These are phyloP conservation scores for Arthrobotrys conoides DNA, from an alignment of 2,329 filamentous ascomycete species.

Conservation along the genomic window DNA sequence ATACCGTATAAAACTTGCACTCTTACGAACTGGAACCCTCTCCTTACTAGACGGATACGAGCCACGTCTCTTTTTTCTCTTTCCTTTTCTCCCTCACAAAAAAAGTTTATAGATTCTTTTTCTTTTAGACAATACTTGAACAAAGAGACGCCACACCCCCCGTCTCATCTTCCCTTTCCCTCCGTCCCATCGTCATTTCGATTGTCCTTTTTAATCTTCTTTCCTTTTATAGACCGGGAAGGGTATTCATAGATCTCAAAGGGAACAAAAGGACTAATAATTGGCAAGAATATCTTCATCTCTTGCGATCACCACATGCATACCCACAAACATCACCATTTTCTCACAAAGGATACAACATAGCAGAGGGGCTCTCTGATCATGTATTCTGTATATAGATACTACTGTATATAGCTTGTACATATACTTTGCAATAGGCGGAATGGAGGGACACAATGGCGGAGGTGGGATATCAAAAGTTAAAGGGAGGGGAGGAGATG, in stretches of 20 bases:
- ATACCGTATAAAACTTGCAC: neutral
- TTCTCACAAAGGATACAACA: neutral
- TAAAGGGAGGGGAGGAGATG: too few relatives aligned
- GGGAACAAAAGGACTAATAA: neutral
- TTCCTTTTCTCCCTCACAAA: neutral
- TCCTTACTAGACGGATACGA: constrained; percentile 27
- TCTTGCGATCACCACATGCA: neutral
- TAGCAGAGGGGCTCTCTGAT: neutral
- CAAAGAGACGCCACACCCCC: constrained; percentile 1
- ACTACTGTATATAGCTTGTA: constrained; percentile 36
- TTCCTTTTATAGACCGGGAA: constrained; percentile 3
- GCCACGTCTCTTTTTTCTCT: constrained; percentile 7
- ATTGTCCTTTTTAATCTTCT: constrained; percentile 1
- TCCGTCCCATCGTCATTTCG: neutral
- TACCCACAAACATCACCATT: neutral
- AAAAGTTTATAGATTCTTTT: constrained; percentile 55
- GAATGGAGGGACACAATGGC: neutral
- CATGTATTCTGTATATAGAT: neutral
- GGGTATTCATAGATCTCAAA: neutral
- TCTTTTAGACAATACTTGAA: constrained; percentile 4
- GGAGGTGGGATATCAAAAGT: neutral
- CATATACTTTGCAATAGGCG: constrained; percentile 18
- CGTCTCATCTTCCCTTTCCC: neutral
- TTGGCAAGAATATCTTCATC: neutral
- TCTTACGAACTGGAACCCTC: constrained; percentile 29